A percentile compares a stretch with the other conserved stretches of the same genome.
These are phyloP conservation scores for Wickerhamiella musiphila DNA, from an alignment of 805 yeast genomes.

Conservation along the genomic window DNA sequence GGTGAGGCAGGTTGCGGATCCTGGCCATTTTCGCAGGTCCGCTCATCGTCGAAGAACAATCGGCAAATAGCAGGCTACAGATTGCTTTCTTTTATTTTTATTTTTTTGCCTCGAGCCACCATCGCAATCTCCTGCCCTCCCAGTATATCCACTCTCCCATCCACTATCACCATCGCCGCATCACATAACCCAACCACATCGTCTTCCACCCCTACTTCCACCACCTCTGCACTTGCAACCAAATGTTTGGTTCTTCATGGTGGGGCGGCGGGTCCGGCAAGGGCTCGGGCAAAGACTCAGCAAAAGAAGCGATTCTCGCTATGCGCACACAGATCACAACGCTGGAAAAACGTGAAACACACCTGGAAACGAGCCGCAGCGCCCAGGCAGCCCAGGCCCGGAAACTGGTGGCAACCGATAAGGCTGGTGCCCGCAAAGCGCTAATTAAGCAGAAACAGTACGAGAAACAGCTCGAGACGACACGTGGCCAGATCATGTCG, in stretches of 20 bases:
- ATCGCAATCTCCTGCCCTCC: too few species aligned
- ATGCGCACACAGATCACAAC: constrained; percentile 79
- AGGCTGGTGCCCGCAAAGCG: constrained; percentile 68
- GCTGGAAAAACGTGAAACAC: constrained; percentile 65
- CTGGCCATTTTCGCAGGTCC: too few species aligned
- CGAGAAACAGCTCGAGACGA: constrained; percentile 60
- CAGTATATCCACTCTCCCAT: too few species aligned
- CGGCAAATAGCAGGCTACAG: too few species aligned
- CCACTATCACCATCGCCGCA: too few species aligned
- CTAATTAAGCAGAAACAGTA: constrained; percentile 72
- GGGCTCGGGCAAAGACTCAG: constrained; percentile 54
- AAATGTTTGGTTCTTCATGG: constrained; percentile 7
- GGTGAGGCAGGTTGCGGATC: too few species aligned
- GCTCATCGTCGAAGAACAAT: too few species aligned
- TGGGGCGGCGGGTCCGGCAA: constrained; percentile 35
- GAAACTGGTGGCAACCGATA: constrained; percentile 52
- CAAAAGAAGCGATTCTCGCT: constrained; percentile 83
- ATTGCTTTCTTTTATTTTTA: too few species aligned
- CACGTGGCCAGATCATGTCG: constrained; percentile 76
- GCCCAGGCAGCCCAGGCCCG: constrained; percentile 73
- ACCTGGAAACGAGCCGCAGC: constrained; percentile 63
- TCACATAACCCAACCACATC: too few species aligned
- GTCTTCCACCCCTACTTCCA: too few species aligned
- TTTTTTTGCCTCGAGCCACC: too few species aligned
- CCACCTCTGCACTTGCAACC: too few species aligned